Evolutionary conservation across 116 monocot genomes (phyloP).

Genomic region (Cymodocea nodosa): DNA sequence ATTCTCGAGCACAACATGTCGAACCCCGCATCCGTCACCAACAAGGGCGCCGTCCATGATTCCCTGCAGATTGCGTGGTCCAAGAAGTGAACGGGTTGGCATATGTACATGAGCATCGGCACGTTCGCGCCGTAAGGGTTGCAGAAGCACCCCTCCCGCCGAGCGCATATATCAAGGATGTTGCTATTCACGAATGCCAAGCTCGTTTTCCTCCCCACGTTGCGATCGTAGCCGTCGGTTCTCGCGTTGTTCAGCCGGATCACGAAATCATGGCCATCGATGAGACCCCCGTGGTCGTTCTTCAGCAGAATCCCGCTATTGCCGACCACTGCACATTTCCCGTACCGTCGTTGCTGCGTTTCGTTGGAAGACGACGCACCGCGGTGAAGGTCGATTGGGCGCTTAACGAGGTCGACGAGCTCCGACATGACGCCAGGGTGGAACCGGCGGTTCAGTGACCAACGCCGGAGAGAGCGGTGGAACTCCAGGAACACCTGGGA

Average conservation of each 20-base stretch:
- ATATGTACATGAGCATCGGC: constrained; percentile 76
- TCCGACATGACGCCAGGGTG: constrained; percentile 34
- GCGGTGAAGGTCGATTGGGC: constrained; percentile 34
- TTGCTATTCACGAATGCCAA: constrained; percentile 88
- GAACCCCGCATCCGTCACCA: constrained; percentile 18
- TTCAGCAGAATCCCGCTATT: constrained; percentile 88
- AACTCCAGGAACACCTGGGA: constrained; percentile 27
- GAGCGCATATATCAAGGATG: constrained; percentile 65
- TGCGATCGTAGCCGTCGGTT: constrained; percentile 22
- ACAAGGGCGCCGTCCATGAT: constrained; percentile 8
- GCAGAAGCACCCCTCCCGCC: constrained; percentile 50
- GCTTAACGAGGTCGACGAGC: constrained; percentile 25
- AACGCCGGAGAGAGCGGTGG: constrained; percentile 41
- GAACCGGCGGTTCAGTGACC: constrained; percentile 33
- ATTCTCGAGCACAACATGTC: constrained; percentile 63
- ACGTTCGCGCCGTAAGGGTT: constrained; percentile 66
- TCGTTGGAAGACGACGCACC: not conserved
- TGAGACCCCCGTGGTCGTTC: constrained; percentile 34
- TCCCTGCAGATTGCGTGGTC: constrained; percentile 34
- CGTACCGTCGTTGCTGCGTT: constrained; percentile 6
- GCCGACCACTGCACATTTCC: constrained; percentile 80
- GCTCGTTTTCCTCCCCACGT: constrained; percentile 63
- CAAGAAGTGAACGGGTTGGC: constrained; percentile 69
- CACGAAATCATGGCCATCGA: constrained; percentile 71
- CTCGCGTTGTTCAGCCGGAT: constrained; percentile 84